phyloP scores from a whole-genome alignment of 2,329 filamentous ascomycete genomes.

The Penicillium sp. region DNA sequence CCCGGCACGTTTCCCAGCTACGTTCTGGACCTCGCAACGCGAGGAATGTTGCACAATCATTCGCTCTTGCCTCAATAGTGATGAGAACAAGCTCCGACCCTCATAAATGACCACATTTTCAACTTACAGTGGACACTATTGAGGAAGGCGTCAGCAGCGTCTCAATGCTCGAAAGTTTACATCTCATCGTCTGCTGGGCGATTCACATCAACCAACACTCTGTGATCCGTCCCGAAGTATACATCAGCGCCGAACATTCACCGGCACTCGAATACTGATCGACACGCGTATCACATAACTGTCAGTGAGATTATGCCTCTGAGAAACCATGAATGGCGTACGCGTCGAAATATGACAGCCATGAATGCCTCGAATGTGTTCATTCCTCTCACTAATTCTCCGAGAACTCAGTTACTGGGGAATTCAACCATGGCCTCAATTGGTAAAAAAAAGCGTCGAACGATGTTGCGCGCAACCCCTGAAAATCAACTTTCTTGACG shows the following conservation, averaged over 20 bases:
- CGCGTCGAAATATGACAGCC: constrained; percentile 8
- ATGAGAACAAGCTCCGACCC: background rate
- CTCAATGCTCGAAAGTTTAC: background rate
- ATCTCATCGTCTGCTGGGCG: background rate
- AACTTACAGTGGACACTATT: background rate
- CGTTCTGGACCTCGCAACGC: constrained; percentile 20
- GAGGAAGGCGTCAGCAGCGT: background rate
- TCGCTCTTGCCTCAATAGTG: background rate
- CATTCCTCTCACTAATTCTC: constrained; percentile 23
- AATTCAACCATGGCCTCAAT: constrained; percentile 19
- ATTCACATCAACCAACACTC: too few species aligned
- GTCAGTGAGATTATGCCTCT: background rate
- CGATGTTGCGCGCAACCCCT: background rate
- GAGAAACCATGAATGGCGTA: background rate
- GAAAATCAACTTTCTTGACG: background rate
- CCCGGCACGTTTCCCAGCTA: background rate
- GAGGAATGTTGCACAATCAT: constrained; percentile 23
- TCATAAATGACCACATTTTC: background rate
- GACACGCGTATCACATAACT: background rate
- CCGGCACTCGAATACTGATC: background rate
- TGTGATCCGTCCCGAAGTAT: background rate
- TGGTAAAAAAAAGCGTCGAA: background rate
- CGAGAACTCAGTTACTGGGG: constrained; percentile 6
- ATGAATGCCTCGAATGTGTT: background rate
- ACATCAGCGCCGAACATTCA: background rate